phyloP scores from a whole-genome alignment of 2,329 filamentous ascomycete genomes.

The Cladosporium sp. region DNA sequence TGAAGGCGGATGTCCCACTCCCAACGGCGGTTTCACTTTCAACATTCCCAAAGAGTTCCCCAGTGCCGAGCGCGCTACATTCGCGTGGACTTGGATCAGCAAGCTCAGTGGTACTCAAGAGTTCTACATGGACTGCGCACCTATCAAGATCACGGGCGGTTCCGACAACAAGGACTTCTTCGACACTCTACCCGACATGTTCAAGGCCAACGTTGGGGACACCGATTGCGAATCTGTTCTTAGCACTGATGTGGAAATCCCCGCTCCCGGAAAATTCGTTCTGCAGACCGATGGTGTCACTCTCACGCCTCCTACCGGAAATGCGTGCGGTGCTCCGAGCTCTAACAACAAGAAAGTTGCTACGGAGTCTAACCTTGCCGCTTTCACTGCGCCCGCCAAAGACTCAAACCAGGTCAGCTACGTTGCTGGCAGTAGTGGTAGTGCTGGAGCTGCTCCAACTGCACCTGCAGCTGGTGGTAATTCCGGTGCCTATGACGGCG shows the following conservation, averaged over 20 bases:
- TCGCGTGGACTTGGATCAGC: conserved; percentile 89
- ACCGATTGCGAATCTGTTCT: conserved; percentile 53
- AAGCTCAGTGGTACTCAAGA: conserved; percentile 75
- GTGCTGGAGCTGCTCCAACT: background rate
- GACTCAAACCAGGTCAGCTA: conserved; percentile 1
- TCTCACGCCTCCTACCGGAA: conserved; percentile 16
- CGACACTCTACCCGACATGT: conserved; percentile 62
- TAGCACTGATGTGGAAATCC: conserved; percentile 52
- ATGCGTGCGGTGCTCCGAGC: conserved; percentile 18
- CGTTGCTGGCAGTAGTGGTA: background rate
- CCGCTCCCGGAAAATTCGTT: conserved; percentile 50
- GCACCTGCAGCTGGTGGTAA: background rate
- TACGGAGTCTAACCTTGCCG: background rate
- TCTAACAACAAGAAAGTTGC: background rate
- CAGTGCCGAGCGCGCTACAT: conserved; percentile 61
- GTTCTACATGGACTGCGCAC: conserved; percentile 95
- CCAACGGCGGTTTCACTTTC: conserved; percentile 50
- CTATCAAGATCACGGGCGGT: conserved; percentile 56
- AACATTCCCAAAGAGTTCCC: conserved; percentile 67
- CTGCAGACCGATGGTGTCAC: background rate
- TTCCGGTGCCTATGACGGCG: background rate
- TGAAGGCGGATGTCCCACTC: conserved; percentile 74
- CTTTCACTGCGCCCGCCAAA: background rate
- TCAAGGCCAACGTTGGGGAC: conserved; percentile 59
- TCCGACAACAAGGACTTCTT: conserved; percentile 44